These are phyloP conservation scores for Penstemon barbatus DNA, from an alignment of 257 asterid genomes.

Conservation along the genomic window DNA sequence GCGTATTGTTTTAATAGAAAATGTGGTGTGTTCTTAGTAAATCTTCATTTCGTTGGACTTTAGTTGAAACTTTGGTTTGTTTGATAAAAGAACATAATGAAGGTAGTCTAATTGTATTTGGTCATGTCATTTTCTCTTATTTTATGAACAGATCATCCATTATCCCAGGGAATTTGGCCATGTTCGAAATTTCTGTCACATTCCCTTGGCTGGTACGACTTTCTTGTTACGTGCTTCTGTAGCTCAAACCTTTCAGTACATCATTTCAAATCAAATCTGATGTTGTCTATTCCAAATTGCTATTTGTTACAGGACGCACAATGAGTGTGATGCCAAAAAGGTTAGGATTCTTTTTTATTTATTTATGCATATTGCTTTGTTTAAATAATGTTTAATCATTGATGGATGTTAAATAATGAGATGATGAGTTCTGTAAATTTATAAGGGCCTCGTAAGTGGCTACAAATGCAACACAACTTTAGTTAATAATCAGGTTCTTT, in stretches of 20 bases:
- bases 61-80: constrained; percentile 11
- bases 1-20: too few species aligned
- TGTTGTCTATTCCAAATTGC: constrained; percentile 6
- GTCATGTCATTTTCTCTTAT: constrained; percentile 5
- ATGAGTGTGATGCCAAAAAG: constrained; percentile 42
- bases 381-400: constrained; percentile 2
- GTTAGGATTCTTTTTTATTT: constrained; percentile 39
- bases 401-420: constrained; percentile 1
- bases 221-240: constrained; percentile 1
- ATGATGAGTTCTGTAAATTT: not conserved
- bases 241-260: not conserved
- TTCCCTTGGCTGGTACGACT: constrained; percentile 52
- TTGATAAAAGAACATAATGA: not conserved
- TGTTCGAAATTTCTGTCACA: constrained; percentile 49
- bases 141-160: constrained; percentile 46
- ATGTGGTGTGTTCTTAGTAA: not conserved
- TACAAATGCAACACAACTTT: not conserved
- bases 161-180: constrained; percentile 38
- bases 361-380: not conserved
- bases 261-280: not conserved
- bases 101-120: constrained; percentile 8
- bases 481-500: constrained; percentile 8
- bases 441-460: not conserved
- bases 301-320: constrained; percentile 51
- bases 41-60: not conserved